phyloP scores from a whole-genome alignment of 371 early-diverging fungal genomes.

The Mortierella sp. region DNA sequence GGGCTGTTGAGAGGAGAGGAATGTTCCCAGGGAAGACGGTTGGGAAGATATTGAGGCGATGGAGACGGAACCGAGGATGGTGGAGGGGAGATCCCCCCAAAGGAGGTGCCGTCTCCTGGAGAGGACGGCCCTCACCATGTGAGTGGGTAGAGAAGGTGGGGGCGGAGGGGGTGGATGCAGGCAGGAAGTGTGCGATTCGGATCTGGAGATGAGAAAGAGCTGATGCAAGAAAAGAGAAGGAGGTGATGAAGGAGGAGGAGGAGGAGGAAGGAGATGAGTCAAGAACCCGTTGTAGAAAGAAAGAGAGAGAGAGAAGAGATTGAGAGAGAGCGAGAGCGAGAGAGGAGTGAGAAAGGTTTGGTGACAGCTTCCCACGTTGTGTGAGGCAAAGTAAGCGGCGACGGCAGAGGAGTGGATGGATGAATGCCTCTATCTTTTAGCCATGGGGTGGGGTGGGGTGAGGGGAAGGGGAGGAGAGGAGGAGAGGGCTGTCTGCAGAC shows the following conservation, averaged over 20 bases:
- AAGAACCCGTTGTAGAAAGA: too few species aligned
- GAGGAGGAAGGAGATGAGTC: background rate
- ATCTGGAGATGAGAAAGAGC: too few species aligned
- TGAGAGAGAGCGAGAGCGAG: background rate
- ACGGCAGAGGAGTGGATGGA: background rate
- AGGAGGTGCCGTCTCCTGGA: constrained; percentile 11
- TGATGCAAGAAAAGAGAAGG: background rate
- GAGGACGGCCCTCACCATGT: constrained; percentile 23
- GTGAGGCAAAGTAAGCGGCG: background rate
- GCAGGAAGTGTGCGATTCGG: too few species aligned
- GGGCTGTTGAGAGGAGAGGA: too few species aligned
- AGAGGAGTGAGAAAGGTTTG: background rate
- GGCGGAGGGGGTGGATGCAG: too few species aligned
- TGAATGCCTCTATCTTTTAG: too few species aligned
- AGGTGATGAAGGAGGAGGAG: background rate
- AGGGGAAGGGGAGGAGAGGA: too few species aligned
- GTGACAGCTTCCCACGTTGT: background rate
- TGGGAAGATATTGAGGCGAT: background rate
- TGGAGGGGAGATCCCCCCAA: constrained; percentile 7
- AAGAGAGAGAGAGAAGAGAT: background rate
- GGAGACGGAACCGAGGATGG: background rate
- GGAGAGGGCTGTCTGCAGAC: too few species aligned
- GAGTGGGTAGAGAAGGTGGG: too few species aligned
- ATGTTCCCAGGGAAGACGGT: background rate
- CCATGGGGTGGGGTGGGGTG: too few species aligned